Conservation (phyloP, 495 filamentous ascomycete genomes). For the Trichoderma erinaceum region DNA sequence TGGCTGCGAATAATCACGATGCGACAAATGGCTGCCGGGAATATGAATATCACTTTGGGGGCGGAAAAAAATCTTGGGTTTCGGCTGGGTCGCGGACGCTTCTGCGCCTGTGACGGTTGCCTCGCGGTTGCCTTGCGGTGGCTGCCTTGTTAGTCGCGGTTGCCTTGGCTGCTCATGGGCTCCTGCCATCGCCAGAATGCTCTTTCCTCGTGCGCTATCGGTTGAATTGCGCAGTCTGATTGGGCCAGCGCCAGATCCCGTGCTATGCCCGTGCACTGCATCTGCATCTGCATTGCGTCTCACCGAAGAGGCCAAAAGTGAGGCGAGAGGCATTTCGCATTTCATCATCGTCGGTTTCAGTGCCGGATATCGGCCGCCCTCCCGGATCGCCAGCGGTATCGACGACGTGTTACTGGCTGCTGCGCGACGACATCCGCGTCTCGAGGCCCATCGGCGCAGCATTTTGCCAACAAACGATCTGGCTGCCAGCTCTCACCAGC, state of each 20-base stretch:
- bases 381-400: not conserved
- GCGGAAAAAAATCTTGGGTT: constrained; percentile 4
- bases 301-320: not conserved
- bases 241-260: not conserved
- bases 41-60: not conserved
- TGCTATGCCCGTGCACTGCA: not conserved
- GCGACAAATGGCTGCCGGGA: too few relatives aligned
- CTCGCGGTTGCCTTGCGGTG: not conserved
- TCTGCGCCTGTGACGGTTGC: not conserved
- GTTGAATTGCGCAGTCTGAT: not conserved
- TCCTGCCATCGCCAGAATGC: too few relatives aligned
- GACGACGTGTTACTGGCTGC: too few relatives aligned
- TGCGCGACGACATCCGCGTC: too few relatives aligned
- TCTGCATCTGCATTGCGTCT: not conserved
- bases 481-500: too few relatives aligned
- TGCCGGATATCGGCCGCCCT: not conserved
- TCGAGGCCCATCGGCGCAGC: too few relatives aligned
- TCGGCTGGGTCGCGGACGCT: not conserved
- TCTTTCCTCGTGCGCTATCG: not conserved
- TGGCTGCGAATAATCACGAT: too few relatives aligned
- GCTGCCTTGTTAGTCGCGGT: not conserved
- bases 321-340: not conserved
- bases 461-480: too few relatives aligned
- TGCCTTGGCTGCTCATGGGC: not conserved
- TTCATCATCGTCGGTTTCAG: not conserved